Percentiles rank a stretch among this genome's conserved stretches.
Conservation (phyloP, 768 basidiomycete genomes). For the Mycena rosella region DNA sequence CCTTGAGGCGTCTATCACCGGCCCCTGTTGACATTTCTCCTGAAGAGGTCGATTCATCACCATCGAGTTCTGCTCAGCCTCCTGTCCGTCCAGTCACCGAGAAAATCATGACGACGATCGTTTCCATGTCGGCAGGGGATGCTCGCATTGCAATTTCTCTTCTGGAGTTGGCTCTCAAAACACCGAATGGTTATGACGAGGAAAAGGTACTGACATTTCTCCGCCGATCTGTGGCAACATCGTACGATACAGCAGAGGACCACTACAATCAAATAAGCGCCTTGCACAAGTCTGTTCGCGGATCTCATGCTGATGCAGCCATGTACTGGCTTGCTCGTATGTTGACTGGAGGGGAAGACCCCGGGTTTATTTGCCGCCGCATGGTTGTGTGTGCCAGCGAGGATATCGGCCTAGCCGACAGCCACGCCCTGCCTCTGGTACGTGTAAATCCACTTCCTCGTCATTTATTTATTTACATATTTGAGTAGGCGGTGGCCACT, state of each 20-base stretch:
- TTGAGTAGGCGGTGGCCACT: constrained; percentile 70
- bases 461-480: constrained; percentile 4
- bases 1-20: constrained; percentile 49
- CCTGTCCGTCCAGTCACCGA: constrained; percentile 57
- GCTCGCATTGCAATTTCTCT: constrained; percentile 84
- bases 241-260: constrained; percentile 82
- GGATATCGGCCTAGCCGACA: constrained; percentile 87
- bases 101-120: constrained; percentile 61
- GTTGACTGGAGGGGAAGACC: constrained; percentile 86
- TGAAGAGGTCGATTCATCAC: neutral
- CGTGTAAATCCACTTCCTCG: constrained; percentile 37
- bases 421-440: constrained; percentile 80
- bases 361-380: constrained; percentile 79
- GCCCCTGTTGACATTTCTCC: constrained; percentile 30
- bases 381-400: constrained; percentile 88
- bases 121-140: constrained; percentile 73
- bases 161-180: constrained; percentile 74
- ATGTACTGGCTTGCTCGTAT: constrained; percentile 92
- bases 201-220: constrained; percentile 66
- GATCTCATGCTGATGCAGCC: constrained; percentile 81
- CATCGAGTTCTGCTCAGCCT: neutral
- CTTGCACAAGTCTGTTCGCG: constrained; percentile 86
- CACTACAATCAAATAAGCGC: constrained; percentile 89
- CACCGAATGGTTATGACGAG: constrained; percentile 57
- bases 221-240: constrained; percentile 71